A percentile compares a stretch with the other conserved stretches of the same genome.
phyloP scores from a whole-genome alignment of 176 grass and related monocot species.

The Carex cristatella region DNA sequence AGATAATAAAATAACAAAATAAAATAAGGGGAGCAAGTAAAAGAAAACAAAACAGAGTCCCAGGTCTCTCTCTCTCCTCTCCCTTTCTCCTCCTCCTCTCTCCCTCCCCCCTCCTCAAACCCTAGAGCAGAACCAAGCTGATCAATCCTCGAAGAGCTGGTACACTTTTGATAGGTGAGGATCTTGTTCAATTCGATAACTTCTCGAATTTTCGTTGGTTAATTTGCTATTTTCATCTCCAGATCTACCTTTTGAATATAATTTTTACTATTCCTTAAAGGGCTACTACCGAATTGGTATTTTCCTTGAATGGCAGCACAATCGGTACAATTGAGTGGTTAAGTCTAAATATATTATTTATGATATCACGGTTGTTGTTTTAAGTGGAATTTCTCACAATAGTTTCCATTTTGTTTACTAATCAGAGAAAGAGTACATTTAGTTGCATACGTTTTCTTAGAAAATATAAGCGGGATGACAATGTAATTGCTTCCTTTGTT shows the following conservation, averaged over 20 bases:
- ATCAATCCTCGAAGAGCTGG: constrained; percentile 16
- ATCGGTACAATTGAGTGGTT: not conserved
- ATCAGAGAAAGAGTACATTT: not conserved
- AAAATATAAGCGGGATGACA: not conserved
- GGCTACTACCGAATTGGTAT: not conserved
- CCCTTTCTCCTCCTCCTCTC: not conserved
- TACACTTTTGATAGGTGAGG: constrained; percentile 14
- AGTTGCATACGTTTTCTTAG: not conserved
- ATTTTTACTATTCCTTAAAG: not conserved
- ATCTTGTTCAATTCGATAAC: constrained; percentile 5
- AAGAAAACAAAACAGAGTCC: constrained; percentile 21
- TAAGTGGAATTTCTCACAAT: not conserved
- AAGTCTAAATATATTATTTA: not conserved
- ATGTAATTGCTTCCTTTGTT: not conserved
- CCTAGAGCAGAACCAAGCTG: constrained; percentile 19
- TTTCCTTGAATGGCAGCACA: not conserved
- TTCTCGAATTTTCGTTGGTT: not conserved
- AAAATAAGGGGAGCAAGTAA: constrained; percentile 7
- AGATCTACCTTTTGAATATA: constrained; percentile 16
- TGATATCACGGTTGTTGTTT: not conserved
- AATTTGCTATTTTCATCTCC: constrained; percentile 17
- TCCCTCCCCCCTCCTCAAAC: not conserved
- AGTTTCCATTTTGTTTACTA: not conserved
- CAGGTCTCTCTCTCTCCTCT: not conserved
- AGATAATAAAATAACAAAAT: not conserved